Evolutionary conservation across 2,329 filamentous ascomycete species (phyloP).

Genomic region (Grosmannia serpens): DNA sequence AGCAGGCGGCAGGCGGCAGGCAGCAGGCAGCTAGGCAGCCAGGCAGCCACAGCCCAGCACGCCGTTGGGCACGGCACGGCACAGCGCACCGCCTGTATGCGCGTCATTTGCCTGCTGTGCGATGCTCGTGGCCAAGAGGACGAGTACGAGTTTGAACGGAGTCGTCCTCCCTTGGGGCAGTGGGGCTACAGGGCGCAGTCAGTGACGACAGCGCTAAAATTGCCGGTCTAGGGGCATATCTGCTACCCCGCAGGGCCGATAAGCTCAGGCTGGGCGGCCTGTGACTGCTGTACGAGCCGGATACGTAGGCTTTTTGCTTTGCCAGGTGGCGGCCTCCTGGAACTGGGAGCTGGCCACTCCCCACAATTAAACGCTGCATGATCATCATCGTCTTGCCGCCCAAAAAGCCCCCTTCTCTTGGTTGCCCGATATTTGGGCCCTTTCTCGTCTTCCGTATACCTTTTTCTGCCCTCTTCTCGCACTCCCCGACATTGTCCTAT

Average conservation of each 20-base stretch:
- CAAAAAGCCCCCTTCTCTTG: neutral
- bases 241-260: neutral
- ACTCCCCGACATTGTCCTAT: neutral
- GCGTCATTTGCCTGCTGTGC: no score
- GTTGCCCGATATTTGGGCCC: neutral
- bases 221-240: neutral
- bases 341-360: constrained; percentile 34
- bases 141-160: no score
- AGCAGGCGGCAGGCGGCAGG: no score
- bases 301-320: no score
- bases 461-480: neutral
- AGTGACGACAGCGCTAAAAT: neutral
- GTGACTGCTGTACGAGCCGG: no score
- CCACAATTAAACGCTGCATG: neutral
- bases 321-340: constrained; percentile 28
- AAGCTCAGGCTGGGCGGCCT: neutral
- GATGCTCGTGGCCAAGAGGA: no score
- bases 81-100: no score
- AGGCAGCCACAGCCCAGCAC: no score
- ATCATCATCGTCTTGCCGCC: neutral
- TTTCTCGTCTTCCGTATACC: neutral
- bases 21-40: no score
- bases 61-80: no score
- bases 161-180: neutral
- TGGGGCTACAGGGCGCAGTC: neutral